Percentiles rank a stretch among this genome's conserved stretches.
Conservation (phyloP, 2,329 filamentous ascomycete genomes). For the Bipolaris cookei region DNA sequence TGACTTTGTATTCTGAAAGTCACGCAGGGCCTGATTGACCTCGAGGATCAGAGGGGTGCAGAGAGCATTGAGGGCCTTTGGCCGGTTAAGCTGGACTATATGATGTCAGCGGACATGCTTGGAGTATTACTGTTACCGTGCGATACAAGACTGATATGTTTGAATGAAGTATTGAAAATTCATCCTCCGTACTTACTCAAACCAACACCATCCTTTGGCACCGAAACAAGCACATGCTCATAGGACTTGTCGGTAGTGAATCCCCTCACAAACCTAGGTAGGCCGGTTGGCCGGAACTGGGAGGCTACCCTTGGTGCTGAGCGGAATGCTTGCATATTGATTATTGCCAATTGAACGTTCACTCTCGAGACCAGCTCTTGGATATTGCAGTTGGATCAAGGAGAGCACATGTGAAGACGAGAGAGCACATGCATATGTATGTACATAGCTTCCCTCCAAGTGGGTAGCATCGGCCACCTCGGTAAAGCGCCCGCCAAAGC, state of each 20-base stretch:
- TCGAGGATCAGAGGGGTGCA: conserved; percentile 89
- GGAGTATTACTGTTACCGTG: neutral
- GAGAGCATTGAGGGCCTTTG: conserved; percentile 93
- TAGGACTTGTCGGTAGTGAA: conserved; percentile 63
- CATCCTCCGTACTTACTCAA: conserved; percentile 65
- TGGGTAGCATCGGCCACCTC: conserved; percentile 40
- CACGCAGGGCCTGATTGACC: conserved; percentile 59
- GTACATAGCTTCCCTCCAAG: conserved; percentile 10
- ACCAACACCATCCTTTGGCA: conserved; percentile 86
- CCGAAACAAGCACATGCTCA: conserved; percentile 81
- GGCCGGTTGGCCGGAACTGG: conserved; percentile 62
- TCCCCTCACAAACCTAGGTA: conserved; percentile 62
- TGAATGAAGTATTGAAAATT: neutral
- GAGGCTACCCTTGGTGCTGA: conserved; percentile 67
- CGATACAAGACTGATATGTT: no score
- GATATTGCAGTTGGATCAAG: neutral
- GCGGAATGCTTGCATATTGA: conserved; percentile 58
- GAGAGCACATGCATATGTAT: neutral
- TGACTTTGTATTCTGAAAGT: conserved; percentile 41
- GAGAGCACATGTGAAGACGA: neutral
- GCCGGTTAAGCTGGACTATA: conserved; percentile 87
- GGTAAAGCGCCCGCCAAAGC: conserved; percentile 26
- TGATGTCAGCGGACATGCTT: conserved; percentile 13
- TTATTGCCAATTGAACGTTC: conserved; percentile 14
- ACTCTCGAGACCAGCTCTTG: neutral